Base-by-base conservation (phyloP, 163 green algal genomes). In the Volvox carteri region DNA sequence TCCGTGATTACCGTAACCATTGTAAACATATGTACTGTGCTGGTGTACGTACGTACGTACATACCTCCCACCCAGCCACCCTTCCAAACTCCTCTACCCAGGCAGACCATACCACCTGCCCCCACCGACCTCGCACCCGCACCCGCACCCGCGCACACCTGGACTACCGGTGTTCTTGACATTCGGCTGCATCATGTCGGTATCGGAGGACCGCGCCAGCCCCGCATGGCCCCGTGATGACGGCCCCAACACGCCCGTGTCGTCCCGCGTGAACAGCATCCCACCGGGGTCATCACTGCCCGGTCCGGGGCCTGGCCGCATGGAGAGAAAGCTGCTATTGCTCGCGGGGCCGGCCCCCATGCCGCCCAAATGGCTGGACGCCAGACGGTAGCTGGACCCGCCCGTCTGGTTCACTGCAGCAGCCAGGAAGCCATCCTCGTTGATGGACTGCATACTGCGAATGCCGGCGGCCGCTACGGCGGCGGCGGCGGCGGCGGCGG, bases 381-480 rank as follows among this genome's bases (percentile, higher is more conserved):
- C 79, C n/a, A 86, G 60, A 3, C 79, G 60, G 79, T 86, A 70
- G 79, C 79, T 86, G 16, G 79, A 86, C n/a, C 79, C 79, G 62
- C 79, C 60, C 18, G 39, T 6, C 39, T 41, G 44, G 39, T 67
- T 62, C 30, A 30, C n/a, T 25, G 19, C 33, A 18, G 73, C 42
- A 0, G 42, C 41, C 28, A 33, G n/a, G 78, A 86, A 60, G 9
- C 56, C 78, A 28, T 86, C 78, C 39, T 86, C 78, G 7, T 75
- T 52, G 37, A 86, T 60, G 56, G 78, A 86, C 39, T 75, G 56
- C 78, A 86, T 62, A 39, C 39, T 76, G 39, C 78, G 78, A 25
- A 76, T 75, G 56, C 37, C 56, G 39, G 21, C 37, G 6, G 48
- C 78, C 12, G 6, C 25, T 23, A 6, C 39, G 28, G 9, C 56